Evolutionary conservation across 1,139 yeast genomes (phyloP).

Genomic region (Kodamaea sp.): DNA sequence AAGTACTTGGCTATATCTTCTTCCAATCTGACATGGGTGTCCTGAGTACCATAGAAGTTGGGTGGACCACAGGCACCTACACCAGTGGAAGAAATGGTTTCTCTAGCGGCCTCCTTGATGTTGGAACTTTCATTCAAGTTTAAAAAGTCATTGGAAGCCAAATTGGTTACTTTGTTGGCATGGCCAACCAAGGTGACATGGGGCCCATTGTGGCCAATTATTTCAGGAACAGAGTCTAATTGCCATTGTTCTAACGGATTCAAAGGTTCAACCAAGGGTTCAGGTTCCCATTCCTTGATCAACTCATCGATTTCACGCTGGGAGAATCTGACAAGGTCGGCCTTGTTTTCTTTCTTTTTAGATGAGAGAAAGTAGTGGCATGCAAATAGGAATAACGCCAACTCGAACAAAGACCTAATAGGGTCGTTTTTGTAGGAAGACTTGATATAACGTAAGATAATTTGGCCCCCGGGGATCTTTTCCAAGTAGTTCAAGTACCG

Average conservation of each 20-base stretch:
- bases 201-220: slow-evolving; percentile 59
- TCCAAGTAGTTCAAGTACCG: slow-evolving; percentile 39
- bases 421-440: slow-evolving; percentile 97
- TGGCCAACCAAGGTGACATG: slow-evolving; percentile 36
- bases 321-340: slow-evolving; percentile 66
- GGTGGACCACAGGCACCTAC: slow-evolving; percentile 99
- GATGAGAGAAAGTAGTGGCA: slow-evolving; percentile 80
- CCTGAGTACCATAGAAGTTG: slow-evolving; percentile 95
- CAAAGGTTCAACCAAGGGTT: slow-evolving; percentile 65
- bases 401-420: slow-evolving; percentile 79
- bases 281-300: slow-evolving; percentile 90
- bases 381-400: slow-evolving; percentile 79
- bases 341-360: slow-evolving; percentile 76
- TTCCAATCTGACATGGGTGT: slow-evolving; percentile 81
- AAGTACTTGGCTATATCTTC: slow-evolving; percentile 72
- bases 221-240: slow-evolving; percentile 60
- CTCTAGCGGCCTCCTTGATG: slow-evolving; percentile 57
- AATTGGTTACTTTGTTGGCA: slow-evolving; percentile 51
- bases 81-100: slow-evolving; percentile 69
- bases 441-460: slow-evolving; percentile 72
- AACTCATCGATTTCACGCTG: slow-evolving; percentile 77
- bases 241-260: slow-evolving; percentile 60
- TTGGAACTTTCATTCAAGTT: slow-evolving; percentile 50
- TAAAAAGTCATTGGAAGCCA: slow-evolving; percentile 66
- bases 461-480: slow-evolving; percentile 77